Base-by-base conservation (phyloP, 495 filamentous ascomycete species). In the Hypomontagnella submonticulosa region DNA sequence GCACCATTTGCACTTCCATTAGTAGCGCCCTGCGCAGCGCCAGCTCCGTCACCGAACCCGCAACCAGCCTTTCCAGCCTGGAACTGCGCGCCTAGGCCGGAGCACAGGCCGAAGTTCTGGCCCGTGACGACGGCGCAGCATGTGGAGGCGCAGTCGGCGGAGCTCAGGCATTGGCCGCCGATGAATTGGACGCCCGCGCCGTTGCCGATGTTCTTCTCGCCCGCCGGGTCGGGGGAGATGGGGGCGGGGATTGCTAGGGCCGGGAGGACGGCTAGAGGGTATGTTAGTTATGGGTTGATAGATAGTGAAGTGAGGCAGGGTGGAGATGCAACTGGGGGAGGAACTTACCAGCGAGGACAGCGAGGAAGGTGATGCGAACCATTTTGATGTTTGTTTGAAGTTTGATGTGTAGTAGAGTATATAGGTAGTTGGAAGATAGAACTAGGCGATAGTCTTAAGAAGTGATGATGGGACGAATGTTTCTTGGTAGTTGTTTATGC, bases 11-110 rank as follows among this genome's bases (percentile, higher is more conserved):
- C 23, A 27, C 23, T 27, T 2, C 23, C 23, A 6, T 27, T 27
- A 19, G 59, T 18, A 27, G 36, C 48, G 6, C 23, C 23, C 23
- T 27, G 23, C 20, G 42, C 13, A 3, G 49, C 34, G 44, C 13
- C 38, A 3, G 48, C 44, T 32, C 48, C 15, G 30, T 61, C 62
- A 8, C 66, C 70, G 61, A 83, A 83, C 7, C 80, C 80, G 59
- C 80, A 83, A 16, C 80, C 79, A 9, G 75, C 72, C 72, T 83
- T 83, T 37, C 78, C 80, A 40, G 74, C 73, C 63, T 79, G 77
- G 51, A 61, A 73, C 51, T 75, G 67, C n/a, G 76, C 79, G 7
- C 66, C 72, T 1, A 71, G 52, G 1, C 78, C 79, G 7, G 79
- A 80, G 75, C 77, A 79, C 19, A 75, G 51, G 8, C 73, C 76